Conservation (phyloP, 2,329 filamentous ascomycete species). For the Epichloe scottii region DNA sequence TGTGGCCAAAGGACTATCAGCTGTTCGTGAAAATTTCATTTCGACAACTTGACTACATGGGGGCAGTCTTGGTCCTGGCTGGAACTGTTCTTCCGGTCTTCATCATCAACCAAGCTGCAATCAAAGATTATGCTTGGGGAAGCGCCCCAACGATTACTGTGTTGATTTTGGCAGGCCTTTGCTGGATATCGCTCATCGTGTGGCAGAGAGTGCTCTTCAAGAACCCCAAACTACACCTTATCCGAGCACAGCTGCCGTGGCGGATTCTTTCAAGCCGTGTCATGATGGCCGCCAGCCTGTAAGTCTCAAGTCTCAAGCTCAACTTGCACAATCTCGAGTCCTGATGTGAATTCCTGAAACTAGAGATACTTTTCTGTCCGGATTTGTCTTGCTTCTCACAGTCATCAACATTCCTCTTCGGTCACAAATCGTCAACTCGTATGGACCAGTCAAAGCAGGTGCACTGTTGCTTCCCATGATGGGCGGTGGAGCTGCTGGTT, state of each 20-base stretch:
- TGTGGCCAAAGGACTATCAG: slow-evolving; percentile 36
- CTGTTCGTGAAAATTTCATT: slow-evolving; percentile 26
- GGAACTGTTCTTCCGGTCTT: slow-evolving; percentile 13
- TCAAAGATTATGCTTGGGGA: slow-evolving; percentile 11
- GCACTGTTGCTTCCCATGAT: slow-evolving; percentile 11
- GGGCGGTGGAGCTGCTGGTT: slow-evolving; percentile 10
- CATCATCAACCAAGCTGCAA: slow-evolving; percentile 12
- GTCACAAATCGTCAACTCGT: slow-evolving; percentile 12
- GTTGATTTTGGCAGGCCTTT: slow-evolving; percentile 8
- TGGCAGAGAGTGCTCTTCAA: slow-evolving; percentile 10
- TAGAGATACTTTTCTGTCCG: slow-evolving; percentile 10
- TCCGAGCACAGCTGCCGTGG: slow-evolving; percentile 10
- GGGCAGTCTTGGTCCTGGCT: slow-evolving; percentile 24
- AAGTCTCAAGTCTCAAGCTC: neutral
- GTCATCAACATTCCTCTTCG: slow-evolving; percentile 14
- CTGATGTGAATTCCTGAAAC: too few species aligned
- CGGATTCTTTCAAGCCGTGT: slow-evolving; percentile 10
- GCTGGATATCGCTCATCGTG: slow-evolving; percentile 9
- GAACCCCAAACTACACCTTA: slow-evolving; percentile 6
- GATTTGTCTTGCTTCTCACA: slow-evolving; percentile 11
- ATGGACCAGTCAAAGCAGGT: slow-evolving; percentile 12
- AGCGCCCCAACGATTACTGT: slow-evolving; percentile 10
- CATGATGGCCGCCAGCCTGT: slow-evolving; percentile 10
- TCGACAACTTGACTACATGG: slow-evolving; percentile 39
- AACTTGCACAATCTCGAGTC: too few species aligned